A percentile compares a stretch with the other conserved stretches of the same genome.
phyloP scores from a whole-genome alignment of 306 rosid species.

The Sphenostylis stenocarpa region DNA sequence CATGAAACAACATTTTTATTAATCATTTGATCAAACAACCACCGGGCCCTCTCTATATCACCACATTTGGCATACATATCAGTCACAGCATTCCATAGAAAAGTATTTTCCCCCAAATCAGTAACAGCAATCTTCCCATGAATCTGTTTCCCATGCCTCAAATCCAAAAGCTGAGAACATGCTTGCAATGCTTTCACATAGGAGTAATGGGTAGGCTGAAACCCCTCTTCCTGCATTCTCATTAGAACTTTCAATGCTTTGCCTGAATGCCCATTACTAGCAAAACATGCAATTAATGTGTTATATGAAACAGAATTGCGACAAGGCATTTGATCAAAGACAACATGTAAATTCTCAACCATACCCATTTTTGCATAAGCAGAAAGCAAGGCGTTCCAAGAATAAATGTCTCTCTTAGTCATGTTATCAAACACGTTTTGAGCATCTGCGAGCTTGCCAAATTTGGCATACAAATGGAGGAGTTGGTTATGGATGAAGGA shows the following conservation, averaged over 20 bases:
- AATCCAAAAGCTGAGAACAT: conserved; percentile 50
- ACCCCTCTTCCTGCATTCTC: conserved; percentile 57
- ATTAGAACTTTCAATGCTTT: conserved; percentile 44
- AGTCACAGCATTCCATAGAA: conserved; percentile 42
- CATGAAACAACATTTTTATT: conserved; percentile 52
- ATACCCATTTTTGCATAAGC: conserved; percentile 42
- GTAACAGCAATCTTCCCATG: conserved; percentile 50
- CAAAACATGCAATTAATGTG: conserved; percentile 50
- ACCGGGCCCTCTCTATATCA: conserved; percentile 41
- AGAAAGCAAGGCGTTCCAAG: conserved; percentile 67
- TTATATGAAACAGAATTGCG: conserved; percentile 61
- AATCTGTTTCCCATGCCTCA: conserved; percentile 59
- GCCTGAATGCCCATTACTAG: conserved; percentile 43
- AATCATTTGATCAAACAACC: conserved; percentile 50
- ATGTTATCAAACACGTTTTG: conserved; percentile 55
- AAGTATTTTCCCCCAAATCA: conserved; percentile 33
- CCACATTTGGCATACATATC: conserved; percentile 56
- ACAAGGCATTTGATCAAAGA: conserved; percentile 55
- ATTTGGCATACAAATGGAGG: conserved; percentile 54
- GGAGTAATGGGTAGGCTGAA: conserved; percentile 51
- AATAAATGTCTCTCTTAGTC: conserved; percentile 55
- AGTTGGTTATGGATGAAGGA: conserved; percentile 63
- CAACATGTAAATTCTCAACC: conserved; percentile 37
- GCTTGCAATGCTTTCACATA: conserved; percentile 63
- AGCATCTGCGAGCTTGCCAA: conserved; percentile 52